These are phyloP conservation scores for Xylaria bambusicola DNA, from an alignment of 495 filamentous ascomycete genomes.

Conservation along the genomic window DNA sequence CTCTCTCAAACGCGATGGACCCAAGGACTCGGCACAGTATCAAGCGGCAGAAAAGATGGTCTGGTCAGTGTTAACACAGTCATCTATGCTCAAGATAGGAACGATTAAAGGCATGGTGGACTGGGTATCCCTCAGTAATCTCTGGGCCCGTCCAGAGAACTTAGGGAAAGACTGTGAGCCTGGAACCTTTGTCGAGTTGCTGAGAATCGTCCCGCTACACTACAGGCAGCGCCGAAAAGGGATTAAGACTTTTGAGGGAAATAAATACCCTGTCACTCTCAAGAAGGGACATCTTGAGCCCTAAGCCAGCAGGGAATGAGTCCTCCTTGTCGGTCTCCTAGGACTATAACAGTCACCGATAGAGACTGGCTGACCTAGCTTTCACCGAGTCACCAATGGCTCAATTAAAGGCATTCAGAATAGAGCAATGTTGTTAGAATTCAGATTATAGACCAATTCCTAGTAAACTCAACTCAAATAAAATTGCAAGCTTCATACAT, in stretches of 20 bases:
- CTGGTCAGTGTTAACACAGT: neutral
- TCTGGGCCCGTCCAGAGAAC: conserved; percentile 25
- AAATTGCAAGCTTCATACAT: too few relatives aligned
- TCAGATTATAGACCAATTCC: too few relatives aligned
- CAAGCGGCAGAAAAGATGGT: neutral
- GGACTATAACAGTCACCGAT: too few relatives aligned
- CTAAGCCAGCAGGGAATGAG: too few relatives aligned
- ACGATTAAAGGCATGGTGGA: conserved; percentile 7
- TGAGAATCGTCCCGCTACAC: conserved; percentile 25
- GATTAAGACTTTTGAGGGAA: neutral
- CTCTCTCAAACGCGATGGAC: neutral
- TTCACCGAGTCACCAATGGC: too few relatives aligned
- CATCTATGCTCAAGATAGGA: conserved; percentile 5
- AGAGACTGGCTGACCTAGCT: too few relatives aligned
- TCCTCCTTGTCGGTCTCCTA: too few relatives aligned
- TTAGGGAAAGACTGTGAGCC: conserved; percentile 18
- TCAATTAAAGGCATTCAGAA: too few relatives aligned
- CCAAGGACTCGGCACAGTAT: conserved; percentile 1
- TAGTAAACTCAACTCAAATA: too few relatives aligned
- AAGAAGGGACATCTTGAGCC: conserved; percentile 4
- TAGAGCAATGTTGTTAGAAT: too few relatives aligned
- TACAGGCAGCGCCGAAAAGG: conserved; percentile 22
- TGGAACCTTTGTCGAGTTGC: conserved; percentile 30
- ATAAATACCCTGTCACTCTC: neutral
- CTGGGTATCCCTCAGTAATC: conserved; percentile 20